Base-by-base conservation (phyloP, 116 monocot genomes). In the Papilionanthe hybrid region DNA sequence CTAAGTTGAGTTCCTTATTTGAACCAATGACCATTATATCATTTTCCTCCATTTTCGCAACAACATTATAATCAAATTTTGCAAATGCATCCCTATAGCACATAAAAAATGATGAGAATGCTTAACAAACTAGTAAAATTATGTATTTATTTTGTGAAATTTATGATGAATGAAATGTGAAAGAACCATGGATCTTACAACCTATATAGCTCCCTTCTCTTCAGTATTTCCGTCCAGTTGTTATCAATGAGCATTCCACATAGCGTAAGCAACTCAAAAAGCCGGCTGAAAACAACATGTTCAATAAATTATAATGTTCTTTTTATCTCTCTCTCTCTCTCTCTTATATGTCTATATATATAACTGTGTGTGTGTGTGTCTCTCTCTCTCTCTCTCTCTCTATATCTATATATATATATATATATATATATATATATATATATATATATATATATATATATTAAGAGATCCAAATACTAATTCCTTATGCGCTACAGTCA, bases 181-280 rank as follows among this genome's bases (percentile, higher is more conserved):
- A 1, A 44, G 15, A 8, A 30, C 19, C 17, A 49, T 19, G 28
- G 30, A 43, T 67, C 8, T 13, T 9, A 29, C 3, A 15, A 91
- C 94, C 91, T 91, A 85, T 91, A 94, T 19, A 58, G 57, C 30
- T 91, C 94, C 71, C 88, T 91, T 78, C 80, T 91, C 83, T 88
- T 88, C 17, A 91, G 76, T 25, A 91, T 94, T 41, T 90, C 88
- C 1, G 91, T 87, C 94, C 94, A 94, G 22, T 90, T 91, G 77
- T 81, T 86, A 80, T 91, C 91, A 48, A 94, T 94, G 44, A 94
- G 88, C 89, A 94, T 85, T 7, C 94, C 91, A 32, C 90, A 91
- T 17, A 94, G 20, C 0, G 90, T 48, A 1, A 91, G 88, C 41
- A 91, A 72, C 82, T 91, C 91, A 71, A 91, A 94, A 29, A 91